Conservation (phyloP, 1,284 basidiomycete genomes). For the Fistulinella staudtii region DNA sequence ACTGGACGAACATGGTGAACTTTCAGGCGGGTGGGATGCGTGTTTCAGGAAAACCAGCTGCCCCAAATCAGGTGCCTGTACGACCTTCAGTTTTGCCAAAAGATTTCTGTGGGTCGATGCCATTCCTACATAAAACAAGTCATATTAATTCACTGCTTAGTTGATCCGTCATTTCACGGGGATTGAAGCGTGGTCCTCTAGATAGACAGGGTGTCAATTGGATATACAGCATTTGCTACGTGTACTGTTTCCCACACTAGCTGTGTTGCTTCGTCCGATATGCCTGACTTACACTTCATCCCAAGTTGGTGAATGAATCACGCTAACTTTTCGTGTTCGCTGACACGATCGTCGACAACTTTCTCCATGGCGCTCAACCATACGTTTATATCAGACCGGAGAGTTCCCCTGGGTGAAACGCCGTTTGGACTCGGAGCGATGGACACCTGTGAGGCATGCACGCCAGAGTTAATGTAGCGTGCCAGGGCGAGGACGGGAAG, state of each 20-base stretch:
- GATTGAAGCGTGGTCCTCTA: too few species aligned
- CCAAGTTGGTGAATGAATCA: too few species aligned
- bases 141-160: slow-evolving; percentile 13
- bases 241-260: too few species aligned
- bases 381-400: slow-evolving; percentile 46
- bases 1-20: slow-evolving; percentile 40
- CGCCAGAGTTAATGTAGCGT: slow-evolving; percentile 62
- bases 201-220: too few species aligned
- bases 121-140: background rate
- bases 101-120: slow-evolving; percentile 23
- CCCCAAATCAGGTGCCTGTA: too few species aligned
- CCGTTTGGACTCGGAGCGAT: slow-evolving; percentile 8
- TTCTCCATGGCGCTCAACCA: slow-evolving; percentile 80
- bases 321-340: slow-evolving; percentile 45
- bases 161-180: slow-evolving; percentile 24
- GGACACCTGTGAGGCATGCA: slow-evolving; percentile 14
- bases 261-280: too few species aligned
- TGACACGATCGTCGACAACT: slow-evolving; percentile 56
- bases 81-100: slow-evolving; percentile 14
- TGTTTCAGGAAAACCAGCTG: background rate
- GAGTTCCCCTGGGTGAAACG: slow-evolving; percentile 12
- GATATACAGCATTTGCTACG: too few species aligned
- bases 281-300: background rate
- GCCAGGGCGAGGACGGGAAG: slow-evolving; percentile 91
- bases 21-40: slow-evolving; percentile 16